A percentile compares a stretch with the other conserved stretches of the same genome.
Conservation (phyloP, 495 filamentous ascomycete genomes). For the Cercophora scortea region DNA sequence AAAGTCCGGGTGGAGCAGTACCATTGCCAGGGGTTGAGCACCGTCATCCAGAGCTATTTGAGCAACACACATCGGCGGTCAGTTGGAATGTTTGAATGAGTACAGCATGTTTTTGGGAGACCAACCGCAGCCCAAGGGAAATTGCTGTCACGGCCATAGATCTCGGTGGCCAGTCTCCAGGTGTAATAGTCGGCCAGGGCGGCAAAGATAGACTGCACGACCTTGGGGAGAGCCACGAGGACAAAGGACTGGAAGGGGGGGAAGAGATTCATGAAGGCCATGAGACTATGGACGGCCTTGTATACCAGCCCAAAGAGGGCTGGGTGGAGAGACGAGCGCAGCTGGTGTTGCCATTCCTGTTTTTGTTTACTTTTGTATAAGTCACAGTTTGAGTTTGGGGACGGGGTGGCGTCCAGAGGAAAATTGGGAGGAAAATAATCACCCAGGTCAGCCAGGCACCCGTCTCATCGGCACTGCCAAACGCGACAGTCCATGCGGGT, state of each 20-base stretch:
- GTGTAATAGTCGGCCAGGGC: slow-evolving; percentile 81
- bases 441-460: slow-evolving; percentile 98
- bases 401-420: not conserved
- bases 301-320: slow-evolving; percentile 75
- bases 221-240: slow-evolving; percentile 63
- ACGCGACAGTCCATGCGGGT: slow-evolving; percentile 86
- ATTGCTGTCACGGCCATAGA: slow-evolving; percentile 61
- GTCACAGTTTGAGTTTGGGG: not conserved
- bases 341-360: slow-evolving; percentile 88
- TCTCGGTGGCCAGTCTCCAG: slow-evolving; percentile 67
- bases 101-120: not conserved
- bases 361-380: not conserved
- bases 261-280: slow-evolving; percentile 41
- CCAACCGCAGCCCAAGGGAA: slow-evolving; percentile 63
- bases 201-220: slow-evolving; percentile 69
- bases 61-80: not conserved
- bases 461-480: slow-evolving; percentile 52
- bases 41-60: slow-evolving; percentile 54
- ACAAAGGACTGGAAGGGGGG: slow-evolving; percentile 48
- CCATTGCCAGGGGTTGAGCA: slow-evolving; percentile 92
- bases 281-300: slow-evolving; percentile 45
- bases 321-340: slow-evolving; percentile 91
- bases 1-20: slow-evolving; percentile 90
- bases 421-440: slow-evolving; percentile 18
- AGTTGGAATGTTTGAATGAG: not conserved